Evolutionary conservation across 306 rosid genomes (phyloP), one percentile per base, ranked within the genome.

Genomic region (Cucurbita ficifolia): DNA sequence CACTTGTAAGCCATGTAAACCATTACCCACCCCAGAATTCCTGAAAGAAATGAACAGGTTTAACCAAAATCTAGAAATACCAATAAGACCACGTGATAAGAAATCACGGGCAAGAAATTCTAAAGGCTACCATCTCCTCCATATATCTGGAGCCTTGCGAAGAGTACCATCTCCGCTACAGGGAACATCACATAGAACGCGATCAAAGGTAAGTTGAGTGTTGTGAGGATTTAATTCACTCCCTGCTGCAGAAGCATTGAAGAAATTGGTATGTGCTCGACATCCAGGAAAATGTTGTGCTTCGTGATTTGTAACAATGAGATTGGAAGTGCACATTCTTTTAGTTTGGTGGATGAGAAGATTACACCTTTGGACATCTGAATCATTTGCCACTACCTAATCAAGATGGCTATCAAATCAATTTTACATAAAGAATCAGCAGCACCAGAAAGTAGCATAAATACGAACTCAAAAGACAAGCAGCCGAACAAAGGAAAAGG

Each of bases 101-200:
- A 63, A 29, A 18, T 42, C 70, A 21, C 51, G 33, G 45, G 29
- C 40, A 82, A 76, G 79, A 56, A 76, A 71, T 70, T 49, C 43
- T 49, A 61, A 60, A 76, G 70, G 40, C 40, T 83, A 94, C 99
- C 99, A 95, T 89, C 86, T 95, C 86, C 99, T 88, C 99, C 99
- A 95, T 59, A 95, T 83, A 82, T 95, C 99, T 65, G 99, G 99
- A 82, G 99, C 99, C 89, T 95, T 95, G 49, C 99, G 97, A 81
- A 95, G 99, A 17, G 99, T 95, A 70, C 99, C 99, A 74, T 95
- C 99, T 67, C 99, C 99, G 75, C 99, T 95, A 72, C 99, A 95
- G 1, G 99, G 99, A 73, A 95, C 99, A 81, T 95, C 99, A 75
- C 99, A 95, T 73, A 95, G 81, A 71, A 95, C 96, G 48, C 99